Percentiles rank a stretch among this genome's conserved stretches.
Evolutionary conservation across 2,329 filamentous ascomycete genomes (phyloP).

Genomic region (Aspergillus sp.): DNA sequence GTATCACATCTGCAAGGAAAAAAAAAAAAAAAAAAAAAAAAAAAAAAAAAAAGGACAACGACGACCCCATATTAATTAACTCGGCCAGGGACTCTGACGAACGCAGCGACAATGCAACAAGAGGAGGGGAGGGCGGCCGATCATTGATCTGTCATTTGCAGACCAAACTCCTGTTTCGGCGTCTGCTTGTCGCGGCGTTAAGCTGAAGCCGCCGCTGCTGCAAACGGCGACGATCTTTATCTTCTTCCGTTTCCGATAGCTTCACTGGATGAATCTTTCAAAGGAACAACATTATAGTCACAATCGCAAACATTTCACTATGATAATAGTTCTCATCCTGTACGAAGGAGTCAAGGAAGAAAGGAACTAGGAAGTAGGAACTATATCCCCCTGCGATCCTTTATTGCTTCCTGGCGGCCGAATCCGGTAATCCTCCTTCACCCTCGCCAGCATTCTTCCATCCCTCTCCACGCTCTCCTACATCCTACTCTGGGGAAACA

Average conservation of each 20-base stretch:
- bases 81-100: background rate
- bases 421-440: slow-evolving; percentile 3
- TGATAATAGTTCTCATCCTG: no score
- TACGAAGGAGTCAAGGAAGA: no score
- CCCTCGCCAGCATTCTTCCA: no score
- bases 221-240: background rate
- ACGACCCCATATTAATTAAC: background rate
- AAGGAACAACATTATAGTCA: no score
- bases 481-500: background rate
- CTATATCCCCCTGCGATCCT: background rate
- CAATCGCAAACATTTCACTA: no score
- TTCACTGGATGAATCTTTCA: no score
- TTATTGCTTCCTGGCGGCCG: slow-evolving; percentile 1
- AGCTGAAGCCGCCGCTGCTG: background rate
- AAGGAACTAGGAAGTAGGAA: no score
- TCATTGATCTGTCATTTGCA: background rate
- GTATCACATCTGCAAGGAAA: background rate
- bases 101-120: background rate
- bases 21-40: no score
- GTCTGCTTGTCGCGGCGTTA: no score
- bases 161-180: background rate
- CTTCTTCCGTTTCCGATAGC: background rate
- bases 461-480: background rate
- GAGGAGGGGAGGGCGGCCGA: background rate
- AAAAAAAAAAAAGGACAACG: no score